Base-by-base conservation (phyloP, 1,284 basidiomycete species). In the Apiotrichum akiyoshidainum region DNA sequence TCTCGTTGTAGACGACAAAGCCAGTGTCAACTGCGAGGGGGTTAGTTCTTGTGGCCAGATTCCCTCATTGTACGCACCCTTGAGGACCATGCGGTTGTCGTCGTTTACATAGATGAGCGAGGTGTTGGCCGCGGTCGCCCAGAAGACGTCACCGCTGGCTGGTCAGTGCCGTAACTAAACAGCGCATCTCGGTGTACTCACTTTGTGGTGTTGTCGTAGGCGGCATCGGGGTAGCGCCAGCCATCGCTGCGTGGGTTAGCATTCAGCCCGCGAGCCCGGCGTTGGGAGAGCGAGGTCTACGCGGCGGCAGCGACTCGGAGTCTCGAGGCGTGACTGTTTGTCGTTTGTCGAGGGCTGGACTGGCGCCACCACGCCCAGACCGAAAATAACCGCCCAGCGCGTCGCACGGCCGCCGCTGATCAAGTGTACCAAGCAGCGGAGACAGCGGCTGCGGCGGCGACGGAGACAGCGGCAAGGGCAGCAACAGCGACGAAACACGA, bases 31-130 rank as follows among this genome's bases (percentile, higher is more conserved):
- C 70, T 70, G 60, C n/a, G n/a, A 0, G 44, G 9, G 5, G 21
- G 54, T n/a, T 34, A n/a, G n/a, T n/a, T n/a, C n/a, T n/a, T 21
- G 16, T 26, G n/a, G 94, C 87, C n/a, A n/a, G n/a, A n/a, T n/a
- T n/a, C n/a, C n/a, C 13, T 19, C 31, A 34, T n/a, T 8, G 21
- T 17, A 34, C 50, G 92, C 90, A 44, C 92, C 86, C 48, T 84
- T 82, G 86, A 95, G 90, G 61, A 94, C 77, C 14, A 87, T 87
- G 74, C 89, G 83, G 19, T 88, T 88, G 14, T 80, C 82, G 22
- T 71, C 68, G 71, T 90, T 92, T 66, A 91, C 71, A 26, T 72
- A 75, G 33, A 80, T 69, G 35, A 82, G 70, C 34, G 78, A 78
- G 34, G 68, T 64, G 65, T 70, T 74, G 74, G 56, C 31, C 6